Base-by-base conservation (phyloP, 208 protist species). In the Leishmania gerbilli region DNA sequence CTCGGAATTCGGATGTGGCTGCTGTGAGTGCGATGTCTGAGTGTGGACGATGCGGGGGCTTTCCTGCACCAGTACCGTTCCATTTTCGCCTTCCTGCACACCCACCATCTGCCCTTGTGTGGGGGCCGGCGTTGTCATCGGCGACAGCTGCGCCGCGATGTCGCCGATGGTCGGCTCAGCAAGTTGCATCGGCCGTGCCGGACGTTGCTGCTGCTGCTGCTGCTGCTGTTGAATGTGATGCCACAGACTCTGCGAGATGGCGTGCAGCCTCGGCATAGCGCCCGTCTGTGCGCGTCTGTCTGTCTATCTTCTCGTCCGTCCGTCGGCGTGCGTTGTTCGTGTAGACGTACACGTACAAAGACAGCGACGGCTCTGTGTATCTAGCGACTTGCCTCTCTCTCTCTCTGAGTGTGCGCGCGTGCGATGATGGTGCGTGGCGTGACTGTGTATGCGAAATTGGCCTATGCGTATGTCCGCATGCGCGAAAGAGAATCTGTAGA, bases 231-330 rank as follows among this genome's bases (percentile, higher is more conserved):
- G 40, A 27, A 37, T 47, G 42, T n/a, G 40, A 42, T 31, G 1
- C 42, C 68, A 53, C 42, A 19, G 24, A 15, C 24, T 27, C 42
- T 53, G 40, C 45, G 42, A n/a, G 40, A 72, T 72, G 24, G 71
- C 49, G 71, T 55, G n/a, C 71, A 76, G 71, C 15, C 40, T 55
- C 49, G 71, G 71, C 71, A 76, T 76, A 11, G 6, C 8, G 68
- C 6, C 40, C 21, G 6, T 67, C 3, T 51, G 21, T 51, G 68
- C 1, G 37, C 31, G 62, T 72, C 21, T 72, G 68, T 71, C 9
- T 71, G 34, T 19, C 17, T 47, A 2, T 40, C 3, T 67, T 3
- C 62, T 45, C 42, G 42, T 45, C 4, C 42, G 42, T 69, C n/a
- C 27, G 27, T 67, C 60, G 21, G 11, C 31, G 40, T 69, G 64